Conservation (phyloP, 2,329 filamentous ascomycete genomes). For the Fusarium solani-melongenae region DNA sequence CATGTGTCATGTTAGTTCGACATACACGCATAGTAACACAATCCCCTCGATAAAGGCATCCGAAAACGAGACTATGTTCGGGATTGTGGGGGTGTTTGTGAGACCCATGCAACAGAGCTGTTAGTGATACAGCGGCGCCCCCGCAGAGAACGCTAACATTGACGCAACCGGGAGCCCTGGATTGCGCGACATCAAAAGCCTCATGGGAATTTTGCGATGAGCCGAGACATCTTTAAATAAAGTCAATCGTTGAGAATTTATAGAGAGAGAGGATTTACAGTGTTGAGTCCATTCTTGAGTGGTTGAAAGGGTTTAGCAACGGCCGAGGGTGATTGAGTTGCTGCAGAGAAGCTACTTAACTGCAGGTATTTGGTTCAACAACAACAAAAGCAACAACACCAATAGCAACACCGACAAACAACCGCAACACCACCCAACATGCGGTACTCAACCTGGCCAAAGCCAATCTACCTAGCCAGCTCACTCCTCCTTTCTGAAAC, state of each 20-base stretch:
- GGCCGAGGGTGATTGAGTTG: neutral
- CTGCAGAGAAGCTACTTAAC: neutral
- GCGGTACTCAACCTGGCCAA: slow-evolving; percentile 18
- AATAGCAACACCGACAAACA: neutral
- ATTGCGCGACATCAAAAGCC: slow-evolving; percentile 27
- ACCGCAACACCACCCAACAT: neutral
- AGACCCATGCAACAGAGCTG: neutral
- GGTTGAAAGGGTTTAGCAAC: no score
- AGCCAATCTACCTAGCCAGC: neutral
- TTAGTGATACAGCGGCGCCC: slow-evolving; percentile 17
- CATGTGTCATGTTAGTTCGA: neutral
- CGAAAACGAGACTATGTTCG: neutral
- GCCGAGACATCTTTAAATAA: neutral
- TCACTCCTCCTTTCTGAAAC: neutral
- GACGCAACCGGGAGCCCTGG: slow-evolving; percentile 29
- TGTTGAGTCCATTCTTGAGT: no score
- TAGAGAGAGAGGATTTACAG: no score
- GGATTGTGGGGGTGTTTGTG: neutral
- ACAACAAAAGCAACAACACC: neutral
- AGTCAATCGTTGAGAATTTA: no score
- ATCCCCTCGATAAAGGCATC: neutral
- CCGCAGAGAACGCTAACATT: slow-evolving; percentile 20
- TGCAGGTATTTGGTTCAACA: neutral
- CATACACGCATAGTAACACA: neutral
- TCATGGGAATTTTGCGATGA: neutral